These are phyloP conservation scores for Aspergillus hortae DNA, from an alignment of 2,329 filamentous ascomycete species.

Conservation along the genomic window DNA sequence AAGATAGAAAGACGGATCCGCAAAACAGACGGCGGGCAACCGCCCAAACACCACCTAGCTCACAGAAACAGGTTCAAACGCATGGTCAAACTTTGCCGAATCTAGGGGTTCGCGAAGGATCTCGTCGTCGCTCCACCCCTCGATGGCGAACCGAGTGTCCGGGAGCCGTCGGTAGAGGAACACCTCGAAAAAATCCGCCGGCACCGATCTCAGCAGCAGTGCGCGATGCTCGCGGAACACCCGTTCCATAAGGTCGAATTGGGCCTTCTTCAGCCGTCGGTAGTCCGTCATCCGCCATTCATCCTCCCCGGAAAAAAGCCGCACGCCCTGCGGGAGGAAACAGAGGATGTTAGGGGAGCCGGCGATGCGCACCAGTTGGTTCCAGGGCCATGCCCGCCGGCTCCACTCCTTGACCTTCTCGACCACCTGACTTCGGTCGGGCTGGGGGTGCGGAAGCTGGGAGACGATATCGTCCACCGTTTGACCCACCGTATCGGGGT, in stretches of 20 bases:
- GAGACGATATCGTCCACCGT: neutral
- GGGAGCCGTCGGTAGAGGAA: neutral
- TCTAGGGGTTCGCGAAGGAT: neutral
- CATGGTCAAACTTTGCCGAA: neutral
- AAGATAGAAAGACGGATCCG: neutral
- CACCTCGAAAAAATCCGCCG: neutral
- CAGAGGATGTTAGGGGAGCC: neutral
- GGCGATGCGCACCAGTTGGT: neutral
- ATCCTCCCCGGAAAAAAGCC: neutral
- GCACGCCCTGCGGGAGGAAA: neutral
- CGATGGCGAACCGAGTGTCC: neutral
- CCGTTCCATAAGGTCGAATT: neutral
- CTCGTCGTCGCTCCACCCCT: neutral
- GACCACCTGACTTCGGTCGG: neutral
- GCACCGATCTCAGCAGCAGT: neutral
- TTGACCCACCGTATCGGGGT: neutral
- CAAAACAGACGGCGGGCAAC: neutral
- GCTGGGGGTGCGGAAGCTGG: neutral
- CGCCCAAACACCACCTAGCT: neutral
- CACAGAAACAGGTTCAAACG: neutral
- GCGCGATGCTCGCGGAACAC: neutral
- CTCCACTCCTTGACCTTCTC: neutral
- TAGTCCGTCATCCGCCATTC: neutral
- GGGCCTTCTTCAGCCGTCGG: neutral
- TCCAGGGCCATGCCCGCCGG: neutral